Evolutionary conservation across 2,329 filamentous ascomycete genomes (phyloP).

Genomic region (Graphiopsis chlorocephala): DNA sequence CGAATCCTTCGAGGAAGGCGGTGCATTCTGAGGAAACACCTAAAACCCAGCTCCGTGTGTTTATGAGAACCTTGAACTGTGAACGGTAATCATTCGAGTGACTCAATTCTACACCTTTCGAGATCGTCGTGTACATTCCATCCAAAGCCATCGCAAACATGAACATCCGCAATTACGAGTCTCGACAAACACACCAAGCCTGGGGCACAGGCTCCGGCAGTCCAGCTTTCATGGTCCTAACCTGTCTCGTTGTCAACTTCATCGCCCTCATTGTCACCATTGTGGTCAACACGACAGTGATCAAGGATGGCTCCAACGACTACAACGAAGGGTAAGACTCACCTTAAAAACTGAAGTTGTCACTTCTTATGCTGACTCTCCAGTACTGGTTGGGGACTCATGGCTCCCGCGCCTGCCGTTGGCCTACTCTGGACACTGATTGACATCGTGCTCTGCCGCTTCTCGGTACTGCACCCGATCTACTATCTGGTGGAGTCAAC

Average conservation of each 20-base stretch:
- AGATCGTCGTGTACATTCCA: not conserved
- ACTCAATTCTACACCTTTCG: not conserved
- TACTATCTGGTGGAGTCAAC: constrained; percentile 5
- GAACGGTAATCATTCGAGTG: not conserved
- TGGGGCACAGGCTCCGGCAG: constrained; percentile 13
- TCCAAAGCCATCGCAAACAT: not conserved
- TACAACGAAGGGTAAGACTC: not conserved
- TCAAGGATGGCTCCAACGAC: constrained; percentile 4
- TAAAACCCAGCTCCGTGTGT: not conserved
- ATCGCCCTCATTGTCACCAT: constrained; percentile 3
- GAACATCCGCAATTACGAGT: constrained; percentile 13
- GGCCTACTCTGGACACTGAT: constrained; percentile 4
- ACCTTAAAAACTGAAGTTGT: not conserved
- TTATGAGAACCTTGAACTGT: not conserved
- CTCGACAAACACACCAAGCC: constrained; percentile 7
- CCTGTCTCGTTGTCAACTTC: constrained; percentile 5
- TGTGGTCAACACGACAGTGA: not conserved
- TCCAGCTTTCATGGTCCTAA: constrained; percentile 10
- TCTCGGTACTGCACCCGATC: constrained; percentile 3
- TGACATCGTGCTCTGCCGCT: constrained; percentile 7
- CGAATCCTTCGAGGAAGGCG: constrained; percentile 11
- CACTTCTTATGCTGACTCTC: not conserved
- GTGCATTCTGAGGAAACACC: not conserved
- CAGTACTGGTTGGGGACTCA: not conserved
- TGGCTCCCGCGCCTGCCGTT: not conserved